These are phyloP conservation scores for Penicillium roqueforti DNA, from an alignment of 495 filamentous ascomycete species.

Conservation along the genomic window DNA sequence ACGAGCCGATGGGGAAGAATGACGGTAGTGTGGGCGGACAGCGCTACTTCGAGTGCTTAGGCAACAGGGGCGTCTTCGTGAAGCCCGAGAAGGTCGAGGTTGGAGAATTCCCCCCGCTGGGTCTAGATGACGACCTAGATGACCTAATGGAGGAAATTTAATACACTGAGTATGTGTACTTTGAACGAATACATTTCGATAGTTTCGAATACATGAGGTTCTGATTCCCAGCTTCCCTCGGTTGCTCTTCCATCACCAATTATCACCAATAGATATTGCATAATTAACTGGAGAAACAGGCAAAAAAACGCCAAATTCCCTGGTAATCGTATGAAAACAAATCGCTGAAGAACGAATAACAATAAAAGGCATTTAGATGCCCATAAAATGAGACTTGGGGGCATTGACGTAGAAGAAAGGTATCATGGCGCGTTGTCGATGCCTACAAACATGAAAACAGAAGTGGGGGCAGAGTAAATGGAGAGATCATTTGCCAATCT, in stretches of 20 bases:
- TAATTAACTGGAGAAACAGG: constrained; percentile 9
- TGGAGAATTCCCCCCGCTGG: constrained; percentile 72
- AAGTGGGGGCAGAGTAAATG: background rate
- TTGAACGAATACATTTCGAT: background rate
- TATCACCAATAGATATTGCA: constrained; percentile 13
- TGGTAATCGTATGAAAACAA: constrained; percentile 18
- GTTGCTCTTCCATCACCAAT: constrained; percentile 7
- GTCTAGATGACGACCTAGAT: constrained; percentile 52
- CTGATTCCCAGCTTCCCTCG: background rate
- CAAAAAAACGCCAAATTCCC: constrained; percentile 16
- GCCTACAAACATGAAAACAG: constrained; percentile 7
- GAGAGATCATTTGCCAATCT: constrained; percentile 20
- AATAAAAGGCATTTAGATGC: constrained; percentile 13
- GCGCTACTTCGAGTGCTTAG: constrained; percentile 67
- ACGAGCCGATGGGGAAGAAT: constrained; percentile 87
- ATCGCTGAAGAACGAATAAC: constrained; percentile 26
- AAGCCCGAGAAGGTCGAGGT: constrained; percentile 85
- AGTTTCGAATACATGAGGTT: constrained; percentile 1
- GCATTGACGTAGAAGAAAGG: constrained; percentile 13
- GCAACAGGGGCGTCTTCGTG: constrained; percentile 80
- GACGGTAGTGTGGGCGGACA: constrained; percentile 77
- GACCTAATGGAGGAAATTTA: constrained; percentile 88
- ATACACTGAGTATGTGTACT: constrained; percentile 8
- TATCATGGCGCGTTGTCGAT: constrained; percentile 22
- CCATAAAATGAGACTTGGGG: background rate